These are phyloP conservation scores for Wilhelminamyces savonicus DNA, from an alignment of 805 yeast genomes.

Conservation along the genomic window DNA sequence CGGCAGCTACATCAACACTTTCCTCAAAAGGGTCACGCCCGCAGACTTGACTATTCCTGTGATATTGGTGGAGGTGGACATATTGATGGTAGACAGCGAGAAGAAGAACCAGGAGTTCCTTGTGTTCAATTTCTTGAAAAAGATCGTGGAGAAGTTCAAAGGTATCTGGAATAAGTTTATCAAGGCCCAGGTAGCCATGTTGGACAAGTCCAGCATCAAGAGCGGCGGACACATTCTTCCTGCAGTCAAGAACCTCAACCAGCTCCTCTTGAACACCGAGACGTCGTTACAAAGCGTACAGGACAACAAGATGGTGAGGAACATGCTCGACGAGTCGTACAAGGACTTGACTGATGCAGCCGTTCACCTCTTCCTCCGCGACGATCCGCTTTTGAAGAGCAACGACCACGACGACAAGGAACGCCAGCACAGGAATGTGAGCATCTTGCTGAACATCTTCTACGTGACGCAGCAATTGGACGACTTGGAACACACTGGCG, in stretches of 20 bases:
- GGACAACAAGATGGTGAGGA: constrained; percentile 12
- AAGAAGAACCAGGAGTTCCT: constrained; percentile 56
- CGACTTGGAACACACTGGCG: constrained; percentile 16
- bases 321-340: constrained; percentile 25
- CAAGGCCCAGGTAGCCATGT: constrained; percentile 42
- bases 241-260: constrained; percentile 26
- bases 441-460: constrained; percentile 33
- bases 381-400: constrained; percentile 38
- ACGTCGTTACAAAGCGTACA: constrained; percentile 22
- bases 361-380: constrained; percentile 28
- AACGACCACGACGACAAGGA: constrained; percentile 40
- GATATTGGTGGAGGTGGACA: constrained; percentile 23
- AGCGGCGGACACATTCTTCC: constrained; percentile 33
- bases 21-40: constrained; percentile 31
- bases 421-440: constrained; percentile 33
- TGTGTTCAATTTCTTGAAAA: constrained; percentile 42
- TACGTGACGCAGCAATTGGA: constrained; percentile 28
- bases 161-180: constrained; percentile 56
- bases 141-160: constrained; percentile 44
- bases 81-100: constrained; percentile 28
- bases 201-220: constrained; percentile 28
- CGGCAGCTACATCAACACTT: constrained; percentile 29
- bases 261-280: constrained; percentile 27
- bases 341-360: constrained; percentile 26
- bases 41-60: constrained; percentile 28